Conservation (phyloP, 2,329 filamentous ascomycete genomes). For the Phoma sp. region DNA sequence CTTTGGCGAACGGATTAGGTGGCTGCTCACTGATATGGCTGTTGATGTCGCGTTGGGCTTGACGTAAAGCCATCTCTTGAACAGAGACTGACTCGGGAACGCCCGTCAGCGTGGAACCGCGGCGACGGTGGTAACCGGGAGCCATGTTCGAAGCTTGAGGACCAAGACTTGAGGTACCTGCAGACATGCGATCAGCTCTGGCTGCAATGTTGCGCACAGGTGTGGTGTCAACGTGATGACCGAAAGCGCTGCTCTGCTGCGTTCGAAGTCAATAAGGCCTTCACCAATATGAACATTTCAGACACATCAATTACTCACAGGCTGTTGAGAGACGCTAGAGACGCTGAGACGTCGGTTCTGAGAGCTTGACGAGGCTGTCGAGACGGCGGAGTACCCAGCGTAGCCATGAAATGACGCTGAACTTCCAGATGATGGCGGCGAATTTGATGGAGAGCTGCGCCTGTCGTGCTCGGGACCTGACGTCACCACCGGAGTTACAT, state of each 20-base stretch:
- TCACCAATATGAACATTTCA: too few relatives aligned
- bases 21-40: constrained; percentile 14
- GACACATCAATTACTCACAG: constrained; percentile 7
- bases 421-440: constrained; percentile 18
- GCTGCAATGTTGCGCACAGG: background rate
- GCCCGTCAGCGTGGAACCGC: constrained; percentile 16
- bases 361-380: background rate
- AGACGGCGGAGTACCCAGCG: background rate
- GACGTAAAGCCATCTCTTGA: constrained; percentile 34
- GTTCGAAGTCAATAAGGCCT: too few relatives aligned
- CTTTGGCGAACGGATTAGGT: constrained; percentile 24
- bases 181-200: constrained; percentile 2
- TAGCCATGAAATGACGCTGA: constrained; percentile 13
- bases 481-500: constrained; percentile 9
- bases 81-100: constrained; percentile 28
- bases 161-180: constrained; percentile 8
- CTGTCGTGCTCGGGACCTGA: constrained; percentile 12
- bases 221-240: too few relatives aligned
- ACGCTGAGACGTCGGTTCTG: background rate
- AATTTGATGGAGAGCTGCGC: constrained; percentile 18
- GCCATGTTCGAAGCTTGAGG: constrained; percentile 2
- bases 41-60: constrained; percentile 25
- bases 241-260: too few relatives aligned
- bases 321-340: constrained; percentile 9
- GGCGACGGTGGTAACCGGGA: background rate